These are phyloP conservation scores for Apiospora pterosperma DNA, from an alignment of 2,329 filamentous ascomycete species.

Conservation along the genomic window DNA sequence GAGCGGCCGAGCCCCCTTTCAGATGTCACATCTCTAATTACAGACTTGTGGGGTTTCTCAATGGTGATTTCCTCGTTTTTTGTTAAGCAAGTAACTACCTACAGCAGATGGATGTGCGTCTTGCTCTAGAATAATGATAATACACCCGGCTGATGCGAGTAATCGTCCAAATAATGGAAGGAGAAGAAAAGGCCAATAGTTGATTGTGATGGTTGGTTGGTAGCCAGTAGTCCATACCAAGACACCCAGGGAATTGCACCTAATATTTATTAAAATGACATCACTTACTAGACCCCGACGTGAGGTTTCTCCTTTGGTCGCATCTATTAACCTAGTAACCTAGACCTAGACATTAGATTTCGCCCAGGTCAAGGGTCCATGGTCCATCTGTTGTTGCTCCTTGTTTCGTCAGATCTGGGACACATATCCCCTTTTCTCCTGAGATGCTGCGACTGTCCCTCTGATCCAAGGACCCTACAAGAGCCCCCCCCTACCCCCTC, in stretches of 20 bases:
- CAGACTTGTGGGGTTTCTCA: not conserved
- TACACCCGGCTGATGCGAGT: too few species aligned
- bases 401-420: not conserved
- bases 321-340: too few species aligned
- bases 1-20: too few species aligned
- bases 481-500: too few species aligned
- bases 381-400: not conserved
- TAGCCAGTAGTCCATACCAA: too few species aligned
- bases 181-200: not conserved
- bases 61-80: not conserved
- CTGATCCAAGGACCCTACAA: not conserved
- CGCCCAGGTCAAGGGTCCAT: not conserved
- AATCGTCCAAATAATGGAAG: not conserved
- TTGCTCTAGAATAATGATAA: too few species aligned
- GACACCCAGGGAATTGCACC: not conserved
- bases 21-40: not conserved
- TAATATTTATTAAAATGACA: constrained; percentile 1
- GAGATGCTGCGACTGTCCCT: not conserved
- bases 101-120: too few species aligned
- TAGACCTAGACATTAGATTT: not conserved
- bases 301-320: not conserved
- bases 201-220: not conserved
- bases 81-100: not conserved
- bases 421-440: constrained; percentile 4
- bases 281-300: not conserved